Conservation (phyloP, 2,329 filamentous ascomycete species). For the Trichoderma atroviride region DNA sequence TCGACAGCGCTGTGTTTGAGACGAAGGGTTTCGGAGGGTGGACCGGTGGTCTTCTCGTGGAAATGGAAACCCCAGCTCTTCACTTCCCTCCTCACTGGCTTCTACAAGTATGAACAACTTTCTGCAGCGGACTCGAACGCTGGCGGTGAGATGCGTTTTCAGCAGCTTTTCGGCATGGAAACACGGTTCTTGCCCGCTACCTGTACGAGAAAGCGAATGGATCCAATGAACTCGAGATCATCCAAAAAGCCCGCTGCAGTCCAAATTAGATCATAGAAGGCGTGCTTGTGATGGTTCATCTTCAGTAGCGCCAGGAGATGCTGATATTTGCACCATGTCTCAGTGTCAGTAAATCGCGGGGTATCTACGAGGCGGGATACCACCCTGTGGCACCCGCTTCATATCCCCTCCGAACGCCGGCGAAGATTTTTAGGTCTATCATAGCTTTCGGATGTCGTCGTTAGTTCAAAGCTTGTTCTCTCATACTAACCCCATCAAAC, state of each 20-base stretch:
- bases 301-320: neutral
- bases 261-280: neutral
- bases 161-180: neutral
- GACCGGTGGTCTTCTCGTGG: neutral
- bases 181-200: neutral
- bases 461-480: conserved; percentile 16
- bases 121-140: neutral
- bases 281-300: neutral
- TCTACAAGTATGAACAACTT: neutral
- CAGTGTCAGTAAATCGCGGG: neutral
- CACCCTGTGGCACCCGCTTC: neutral
- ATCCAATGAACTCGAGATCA: neutral
- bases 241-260: neutral
- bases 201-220: neutral
- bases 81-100: neutral
- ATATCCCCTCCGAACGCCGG: neutral
- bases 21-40: neutral
- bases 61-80: neutral
- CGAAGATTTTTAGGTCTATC: conserved; percentile 1
- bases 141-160: neutral
- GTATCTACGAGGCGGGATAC: neutral
- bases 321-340: neutral
- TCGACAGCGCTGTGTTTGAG: conserved; percentile 1
- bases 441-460: neutral
- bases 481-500: neutral